These are phyloP conservation scores for Tricholoma matsutake DNA, from an alignment of 768 basidiomycete species.

Conservation along the genomic window DNA sequence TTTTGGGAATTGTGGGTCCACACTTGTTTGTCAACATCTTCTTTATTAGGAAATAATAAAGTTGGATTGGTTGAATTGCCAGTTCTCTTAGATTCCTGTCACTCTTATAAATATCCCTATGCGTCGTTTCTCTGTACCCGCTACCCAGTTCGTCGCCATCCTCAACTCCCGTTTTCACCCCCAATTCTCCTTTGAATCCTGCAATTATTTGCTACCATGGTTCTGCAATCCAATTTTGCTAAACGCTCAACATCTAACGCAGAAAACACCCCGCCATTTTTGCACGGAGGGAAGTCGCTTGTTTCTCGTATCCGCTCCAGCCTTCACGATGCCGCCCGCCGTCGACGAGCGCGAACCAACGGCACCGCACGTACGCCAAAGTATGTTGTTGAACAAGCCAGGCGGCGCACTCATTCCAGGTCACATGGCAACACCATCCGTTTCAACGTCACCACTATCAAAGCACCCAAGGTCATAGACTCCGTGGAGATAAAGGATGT, in stretches of 20 bases:
- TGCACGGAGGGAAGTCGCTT: slow-evolving; percentile 13
- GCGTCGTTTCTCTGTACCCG: not conserved
- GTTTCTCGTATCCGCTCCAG: slow-evolving; percentile 18
- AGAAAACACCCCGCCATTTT: slow-evolving; percentile 33
- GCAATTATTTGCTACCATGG: slow-evolving; percentile 20
- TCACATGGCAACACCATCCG: slow-evolving; percentile 22
- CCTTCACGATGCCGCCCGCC: slow-evolving; percentile 28
- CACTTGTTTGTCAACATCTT: not conserved
- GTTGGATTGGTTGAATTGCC: not conserved
- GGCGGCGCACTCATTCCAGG: slow-evolving; percentile 27
- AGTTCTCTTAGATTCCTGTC: not conserved
- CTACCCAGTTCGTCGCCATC: not conserved
- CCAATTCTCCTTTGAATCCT: not conserved
- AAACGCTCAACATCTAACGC: slow-evolving; percentile 17
- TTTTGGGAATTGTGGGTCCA: not conserved
- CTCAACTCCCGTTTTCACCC: not conserved
- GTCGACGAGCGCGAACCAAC: slow-evolving; percentile 36
- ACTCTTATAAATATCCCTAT: not conserved
- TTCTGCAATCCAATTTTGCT: slow-evolving; percentile 18
- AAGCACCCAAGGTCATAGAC: slow-evolving; percentile 19
- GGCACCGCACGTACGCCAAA: slow-evolving; percentile 28
- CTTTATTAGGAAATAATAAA: not conserved
- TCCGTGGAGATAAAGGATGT: slow-evolving; percentile 33
- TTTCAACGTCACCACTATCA: slow-evolving; percentile 22
- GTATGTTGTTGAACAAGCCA: slow-evolving; percentile 37